Conservation (phyloP, 192 early-diverging fungal genomes). For the Endogone sp. region DNA sequence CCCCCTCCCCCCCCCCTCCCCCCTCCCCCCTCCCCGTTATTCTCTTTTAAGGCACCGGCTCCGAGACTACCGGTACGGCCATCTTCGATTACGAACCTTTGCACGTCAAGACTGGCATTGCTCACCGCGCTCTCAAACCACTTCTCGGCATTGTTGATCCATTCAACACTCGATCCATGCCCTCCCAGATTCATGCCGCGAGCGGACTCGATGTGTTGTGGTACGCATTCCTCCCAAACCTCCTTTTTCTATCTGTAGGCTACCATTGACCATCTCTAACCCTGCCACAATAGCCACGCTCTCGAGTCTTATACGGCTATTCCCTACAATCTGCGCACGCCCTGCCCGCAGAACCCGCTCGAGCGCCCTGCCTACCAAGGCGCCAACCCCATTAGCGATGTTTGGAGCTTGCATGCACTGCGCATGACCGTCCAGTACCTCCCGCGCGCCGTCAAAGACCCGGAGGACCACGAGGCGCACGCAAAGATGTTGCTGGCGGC, state of each 20-base stretch:
- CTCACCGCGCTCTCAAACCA: constrained; percentile 79
- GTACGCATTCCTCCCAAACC: constrained; percentile 11
- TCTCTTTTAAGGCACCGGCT: constrained; percentile 82
- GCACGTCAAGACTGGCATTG: constrained; percentile 87
- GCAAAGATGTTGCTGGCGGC: constrained; percentile 86
- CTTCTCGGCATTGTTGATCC: constrained; percentile 86
- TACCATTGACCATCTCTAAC: background rate
- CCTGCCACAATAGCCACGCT: constrained; percentile 57
- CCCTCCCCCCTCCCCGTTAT: no score
- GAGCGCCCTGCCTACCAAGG: constrained; percentile 89
- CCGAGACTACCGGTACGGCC: constrained; percentile 88
- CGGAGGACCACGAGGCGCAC: constrained; percentile 65
- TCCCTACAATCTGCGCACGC: constrained; percentile 73
- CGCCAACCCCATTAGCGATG: constrained; percentile 88
- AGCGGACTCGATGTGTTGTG: constrained; percentile 85
- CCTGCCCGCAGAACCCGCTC: constrained; percentile 76
- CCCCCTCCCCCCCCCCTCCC: constrained; percentile 44
- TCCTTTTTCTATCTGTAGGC: background rate
- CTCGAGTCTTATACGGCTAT: constrained; percentile 91
- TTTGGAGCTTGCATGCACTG: constrained; percentile 81
- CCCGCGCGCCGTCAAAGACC: constrained; percentile 65
- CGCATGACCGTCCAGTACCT: constrained; percentile 78
- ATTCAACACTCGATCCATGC: constrained; percentile 83
- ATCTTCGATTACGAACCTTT: constrained; percentile 88
- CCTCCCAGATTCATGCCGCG: constrained; percentile 78